Percentiles rank a stretch among this genome's conserved stretches.
These are phyloP conservation scores for Leccinum subrobustum DNA, from an alignment of 1,284 basidiomycete species.

Conservation along the genomic window DNA sequence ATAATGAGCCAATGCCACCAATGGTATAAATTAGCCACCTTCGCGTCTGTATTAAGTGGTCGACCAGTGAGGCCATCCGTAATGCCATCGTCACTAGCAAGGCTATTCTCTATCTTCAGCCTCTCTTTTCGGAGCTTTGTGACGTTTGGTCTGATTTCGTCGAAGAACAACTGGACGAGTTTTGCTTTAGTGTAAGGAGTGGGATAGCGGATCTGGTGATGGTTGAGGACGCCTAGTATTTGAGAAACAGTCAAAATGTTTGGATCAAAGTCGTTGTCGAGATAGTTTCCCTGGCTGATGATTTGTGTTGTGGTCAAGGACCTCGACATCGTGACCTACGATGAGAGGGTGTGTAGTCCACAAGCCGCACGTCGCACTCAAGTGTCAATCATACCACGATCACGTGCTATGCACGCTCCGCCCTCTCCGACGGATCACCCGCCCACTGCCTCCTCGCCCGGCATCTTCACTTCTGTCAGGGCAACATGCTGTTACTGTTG, in stretches of 20 bases:
- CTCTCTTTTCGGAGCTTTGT: conserved; percentile 65
- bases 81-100: conserved; percentile 78
- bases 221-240: conserved; percentile 77
- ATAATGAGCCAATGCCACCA: conserved; percentile 15
- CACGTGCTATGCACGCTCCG: conserved; percentile 18
- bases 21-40: conserved; percentile 36
- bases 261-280: conserved; percentile 84
- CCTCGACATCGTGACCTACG: conserved; percentile 55
- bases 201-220: conserved; percentile 78
- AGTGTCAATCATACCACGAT: conserved; percentile 10
- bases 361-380: background rate
- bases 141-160: conserved; percentile 66
- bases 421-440: no score
- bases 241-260: conserved; percentile 76
- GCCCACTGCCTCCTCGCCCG: no score
- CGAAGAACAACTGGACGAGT: conserved; percentile 78
- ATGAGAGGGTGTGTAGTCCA: conserved; percentile 9
- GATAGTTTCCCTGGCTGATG: conserved; percentile 74
- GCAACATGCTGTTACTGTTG: no score
- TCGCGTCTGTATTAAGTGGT: conserved; percentile 48
- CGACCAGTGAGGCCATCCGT: conserved; percentile 73
- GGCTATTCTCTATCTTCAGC: conserved; percentile 61
- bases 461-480: no score
- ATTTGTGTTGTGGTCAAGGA: conserved; percentile 67
- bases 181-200: conserved; percentile 84